Base-by-base conservation (phyloP, 352 stramenopile species). In the Globisporangium canariense region DNA sequence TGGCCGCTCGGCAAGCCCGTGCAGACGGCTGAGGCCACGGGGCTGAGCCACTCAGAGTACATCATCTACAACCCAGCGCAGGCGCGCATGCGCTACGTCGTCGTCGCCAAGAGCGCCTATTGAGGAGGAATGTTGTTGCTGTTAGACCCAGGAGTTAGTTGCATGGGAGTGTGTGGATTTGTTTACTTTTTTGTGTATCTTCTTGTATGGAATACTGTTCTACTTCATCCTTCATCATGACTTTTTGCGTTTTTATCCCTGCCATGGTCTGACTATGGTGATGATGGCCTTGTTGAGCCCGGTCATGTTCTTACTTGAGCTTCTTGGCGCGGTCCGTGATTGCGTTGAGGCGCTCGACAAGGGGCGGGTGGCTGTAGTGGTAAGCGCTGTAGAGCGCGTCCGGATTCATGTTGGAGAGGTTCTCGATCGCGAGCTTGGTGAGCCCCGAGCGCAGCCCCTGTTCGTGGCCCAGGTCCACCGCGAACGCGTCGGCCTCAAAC, bases 391-490 rank as follows among this genome's bases (percentile, higher is more conserved):
- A 99, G 67, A 94, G 88, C 60, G 58, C 66, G 77, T 99, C 97
- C 43, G 94, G 91, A 71, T 97, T 98, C 92, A 99, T 98, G 70
- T 98, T 98, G 68, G 88, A 89, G 28, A 99, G 76, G 73, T 99
- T 99, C 73, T 99, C 96, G 60, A 99, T 86, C 73, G 93, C 88
- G 53, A 99, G 96, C 82, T 99, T 99, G 51, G 91, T 96, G 43
- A 99, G 86, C 6, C 96, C 97, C 36, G 83, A 94, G 74, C 98
- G 93, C 36, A 99, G 80, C n/a, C 81, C 81, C 41, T 85, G 65
- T 18, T 84, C 94, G 73, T 98, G 89, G 5, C 91, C 95, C 7
- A 99, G 75, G 57, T 94, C 83, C 0, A 98, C 91, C 0, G 92
- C 96, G 66, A 98, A 99, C 6, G 88, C 86, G 70, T 99, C 97